Percentiles rank a stretch among this genome's conserved stretches.
phyloP scores from a whole-genome alignment of 192 early-diverging fungal genomes.

The Rhizophagus clarus region DNA sequence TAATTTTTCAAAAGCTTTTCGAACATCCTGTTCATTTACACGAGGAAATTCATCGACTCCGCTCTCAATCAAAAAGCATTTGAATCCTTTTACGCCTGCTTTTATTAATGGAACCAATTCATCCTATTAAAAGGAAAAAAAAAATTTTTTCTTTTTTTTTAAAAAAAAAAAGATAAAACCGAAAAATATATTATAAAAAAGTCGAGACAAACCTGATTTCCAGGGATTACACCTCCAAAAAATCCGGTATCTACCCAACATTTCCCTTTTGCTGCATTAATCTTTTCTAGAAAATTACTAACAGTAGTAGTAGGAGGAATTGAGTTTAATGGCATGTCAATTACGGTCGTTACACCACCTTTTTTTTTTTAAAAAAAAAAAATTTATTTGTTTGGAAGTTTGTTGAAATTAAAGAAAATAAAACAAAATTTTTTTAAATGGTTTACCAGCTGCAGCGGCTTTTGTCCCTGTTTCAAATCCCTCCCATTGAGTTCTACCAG shows the following conservation, averaged over 20 bases:
- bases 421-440: not conserved
- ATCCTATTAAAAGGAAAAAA: not conserved
- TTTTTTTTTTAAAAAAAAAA: not conserved
- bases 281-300: constrained; percentile 64
- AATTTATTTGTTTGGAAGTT: too few species aligned
- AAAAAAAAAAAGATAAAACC: not conserved
- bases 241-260: constrained; percentile 80
- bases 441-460: constrained; percentile 71
- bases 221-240: constrained; percentile 80
- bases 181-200: not conserved
- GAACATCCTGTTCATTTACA: constrained; percentile 69
- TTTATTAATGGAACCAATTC: constrained; percentile 68
- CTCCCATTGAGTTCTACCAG: constrained; percentile 85
- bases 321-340: constrained; percentile 87
- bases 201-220: constrained; percentile 46
- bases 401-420: too few species aligned
- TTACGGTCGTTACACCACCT: constrained; percentile 77
- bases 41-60: constrained; percentile 86
- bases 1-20: constrained; percentile 66
- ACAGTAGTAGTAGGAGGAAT: constrained; percentile 84
- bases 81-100: constrained; percentile 76
- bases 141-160: not conserved
- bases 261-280: constrained; percentile 64
- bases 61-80: constrained; percentile 83
- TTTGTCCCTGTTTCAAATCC: constrained; percentile 79